Base-by-base conservation (phyloP, 306 rosid species). In the Arachis hypogaea region DNA sequence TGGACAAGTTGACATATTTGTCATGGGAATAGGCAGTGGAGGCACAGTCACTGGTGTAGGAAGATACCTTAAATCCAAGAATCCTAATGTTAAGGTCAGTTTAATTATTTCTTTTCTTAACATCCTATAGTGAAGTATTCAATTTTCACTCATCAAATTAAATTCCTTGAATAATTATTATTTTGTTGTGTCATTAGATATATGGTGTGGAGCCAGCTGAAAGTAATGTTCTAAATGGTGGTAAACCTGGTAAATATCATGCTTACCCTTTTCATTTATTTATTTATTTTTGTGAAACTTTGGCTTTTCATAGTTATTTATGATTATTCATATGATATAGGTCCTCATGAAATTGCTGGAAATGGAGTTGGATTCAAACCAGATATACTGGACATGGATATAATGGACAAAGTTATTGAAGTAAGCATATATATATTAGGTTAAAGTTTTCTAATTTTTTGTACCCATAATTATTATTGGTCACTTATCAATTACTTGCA, bases 11-110 rank as follows among this genome's bases (percentile, higher is more conserved):
- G 98, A 91, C 83, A 93, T 93, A 78, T 93, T 93, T 73, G 92
- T 93, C 0, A 93, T 93, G 98, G 98, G 98, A 77, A 93, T 93
- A 33, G 98, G 98, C 28, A 93, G 97, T 50, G 98, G 98, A 59
- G 98, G 98, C 76, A 93, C 96, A 0, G 97, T 93, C 71, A 78
- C 96, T 41, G 98, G 98, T 8, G 98, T 93, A 50, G 98, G 98
- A 33, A 94, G 91, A 74, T 93, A 91, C 78, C 96, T 93, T 65
- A 93, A 91, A 79, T 91, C 92, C 33, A 59, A 71, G 78, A 93
- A 93, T 77, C 98, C 97, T 14, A 88, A 91, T 82, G 96, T 88
- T 67, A 80, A 91, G 96, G 98, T 92, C 52, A 73, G 36, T 2
- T 33, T 33, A 33, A 3, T 33, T 33, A 33, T 33, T 33, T 33